Evolutionary conservation across 352 stramenopile species (phyloP).

Genomic region (Globisporangium polare): DNA sequence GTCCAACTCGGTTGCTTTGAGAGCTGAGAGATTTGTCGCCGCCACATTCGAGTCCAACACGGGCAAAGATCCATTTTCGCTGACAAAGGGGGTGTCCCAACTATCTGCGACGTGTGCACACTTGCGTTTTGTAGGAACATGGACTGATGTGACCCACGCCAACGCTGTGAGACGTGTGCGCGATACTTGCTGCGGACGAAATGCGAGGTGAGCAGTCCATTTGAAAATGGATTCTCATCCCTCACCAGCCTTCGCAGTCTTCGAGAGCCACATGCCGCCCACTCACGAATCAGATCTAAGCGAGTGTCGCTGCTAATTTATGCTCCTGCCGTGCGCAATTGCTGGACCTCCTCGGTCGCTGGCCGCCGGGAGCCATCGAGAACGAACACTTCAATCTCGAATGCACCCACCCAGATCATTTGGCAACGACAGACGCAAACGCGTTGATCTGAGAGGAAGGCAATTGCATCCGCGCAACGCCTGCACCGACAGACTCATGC

Average conservation of each 20-base stretch:
- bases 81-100: slow-evolving; percentile 3
- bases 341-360: too few species aligned
- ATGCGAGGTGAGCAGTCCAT: not conserved
- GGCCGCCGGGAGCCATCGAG: too few species aligned
- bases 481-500: too few species aligned
- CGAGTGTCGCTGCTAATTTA: too few species aligned
- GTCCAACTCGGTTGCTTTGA: not conserved
- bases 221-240: slow-evolving; percentile 1
- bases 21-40: not conserved
- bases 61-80: slow-evolving; percentile 7
- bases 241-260: not conserved
- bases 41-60: slow-evolving; percentile 7
- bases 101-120: slow-evolving; percentile 20
- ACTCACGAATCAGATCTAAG: not conserved
- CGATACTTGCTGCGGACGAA: not conserved
- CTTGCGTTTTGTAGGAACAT: slow-evolving; percentile 11
- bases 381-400: too few species aligned
- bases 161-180: slow-evolving; percentile 1
- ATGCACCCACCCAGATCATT: too few species aligned
- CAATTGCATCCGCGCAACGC: too few species aligned
- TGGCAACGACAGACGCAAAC: too few species aligned
- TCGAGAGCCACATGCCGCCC: too few species aligned
- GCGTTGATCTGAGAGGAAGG: too few species aligned
- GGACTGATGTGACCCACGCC: not conserved
- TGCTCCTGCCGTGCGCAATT: too few species aligned